A percentile compares a stretch with the other conserved stretches of the same genome.
Conservation (phyloP, 805 yeast genomes). For the Teunomyces panamensis region DNA sequence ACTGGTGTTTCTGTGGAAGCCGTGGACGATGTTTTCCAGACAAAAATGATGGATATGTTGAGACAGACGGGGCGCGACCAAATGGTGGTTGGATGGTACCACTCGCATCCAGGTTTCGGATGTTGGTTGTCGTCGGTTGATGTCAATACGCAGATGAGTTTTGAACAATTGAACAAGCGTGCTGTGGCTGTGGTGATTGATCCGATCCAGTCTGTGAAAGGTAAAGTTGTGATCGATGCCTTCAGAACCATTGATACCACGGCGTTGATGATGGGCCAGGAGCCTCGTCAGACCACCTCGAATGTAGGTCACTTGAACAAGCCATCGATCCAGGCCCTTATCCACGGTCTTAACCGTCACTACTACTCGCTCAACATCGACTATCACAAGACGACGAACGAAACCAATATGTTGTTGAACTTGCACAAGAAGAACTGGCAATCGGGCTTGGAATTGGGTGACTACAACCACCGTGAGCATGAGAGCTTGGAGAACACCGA, state of each 20-base stretch:
- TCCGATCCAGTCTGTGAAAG: conserved; percentile 97
- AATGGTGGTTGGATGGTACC: conserved; percentile 99
- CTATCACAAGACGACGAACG: conserved; percentile 87
- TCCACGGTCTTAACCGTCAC: conserved; percentile 95
- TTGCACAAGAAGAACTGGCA: conserved; percentile 96
- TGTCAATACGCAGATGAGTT: conserved; percentile 96
- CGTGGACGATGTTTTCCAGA: conserved; percentile 97
- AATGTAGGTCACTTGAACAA: conserved; percentile 93
- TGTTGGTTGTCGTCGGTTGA: conserved; percentile 98
- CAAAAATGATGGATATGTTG: conserved; percentile 99
- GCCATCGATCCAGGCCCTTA: conserved; percentile 94
- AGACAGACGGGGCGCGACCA: conserved; percentile 99
- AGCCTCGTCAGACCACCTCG: conserved; percentile 96
- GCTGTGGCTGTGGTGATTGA: conserved; percentile 99
- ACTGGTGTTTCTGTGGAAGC: conserved; percentile 99
- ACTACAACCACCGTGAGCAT: conserved; percentile 75
- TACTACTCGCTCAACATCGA: conserved; percentile 94
- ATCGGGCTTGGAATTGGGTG: conserved; percentile 75
- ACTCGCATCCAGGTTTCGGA: conserved; percentile 94
- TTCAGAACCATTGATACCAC: conserved; percentile 90
- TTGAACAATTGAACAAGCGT: conserved; percentile 90
- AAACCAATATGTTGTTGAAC: conserved; percentile 90
- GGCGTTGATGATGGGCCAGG: conserved; percentile 90
- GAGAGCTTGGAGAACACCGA: conserved; percentile 70
- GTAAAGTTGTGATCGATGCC: conserved; percentile 98